Base-by-base conservation (phyloP, 2,329 filamentous ascomycete species). In the Nemania abortiva region DNA sequence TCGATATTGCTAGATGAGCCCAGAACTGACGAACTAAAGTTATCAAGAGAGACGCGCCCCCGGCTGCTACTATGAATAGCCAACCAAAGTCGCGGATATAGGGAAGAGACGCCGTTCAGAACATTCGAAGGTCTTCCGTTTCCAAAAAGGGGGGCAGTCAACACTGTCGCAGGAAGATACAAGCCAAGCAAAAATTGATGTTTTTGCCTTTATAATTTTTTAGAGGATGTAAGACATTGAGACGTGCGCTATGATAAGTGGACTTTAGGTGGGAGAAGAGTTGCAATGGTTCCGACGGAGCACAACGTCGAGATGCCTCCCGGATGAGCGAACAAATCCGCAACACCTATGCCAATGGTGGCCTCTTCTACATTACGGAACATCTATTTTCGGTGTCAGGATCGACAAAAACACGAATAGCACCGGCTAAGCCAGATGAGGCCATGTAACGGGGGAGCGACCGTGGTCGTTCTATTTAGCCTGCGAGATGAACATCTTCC, bases 391-490 rank as follows among this genome's bases (percentile, higher is more conserved):
- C 45, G 57, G 57, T 45, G 22, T 13, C n/a, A 27, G 31, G n/a
- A 42, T 37, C 7, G 45, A 60, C 53, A 54, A 4, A 49, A 60
- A 49, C 20, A 60, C 34, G 57, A 31, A 69, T 59, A 66, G 59
- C 54, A 61, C 63, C 31, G 49, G 66, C 58, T 63, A 66, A 66
- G 69, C 59, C 37, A 37, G 49, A 39, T 34, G 22, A 55, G 34
- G 22, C 39, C 50, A 45, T 34, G 31, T 22, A 52, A 65, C 65
- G 42, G 50, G 45, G 42, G 47, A 45, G 24, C 7, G 52, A 47
- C 63, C 47, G 52, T 37, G 29, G 37, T 61, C 18, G 7, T 70
- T 58, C 57, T 61, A 69, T 70, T 70, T 70, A 70, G 69, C 69
- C 69, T 70, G 65, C 53, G 65, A 68, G 39, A 42, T 22, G 45